Evolutionary conservation across 768 basidiomycete genomes (phyloP).

Genomic region (Rhodotorula kratochvilovae): DNA sequence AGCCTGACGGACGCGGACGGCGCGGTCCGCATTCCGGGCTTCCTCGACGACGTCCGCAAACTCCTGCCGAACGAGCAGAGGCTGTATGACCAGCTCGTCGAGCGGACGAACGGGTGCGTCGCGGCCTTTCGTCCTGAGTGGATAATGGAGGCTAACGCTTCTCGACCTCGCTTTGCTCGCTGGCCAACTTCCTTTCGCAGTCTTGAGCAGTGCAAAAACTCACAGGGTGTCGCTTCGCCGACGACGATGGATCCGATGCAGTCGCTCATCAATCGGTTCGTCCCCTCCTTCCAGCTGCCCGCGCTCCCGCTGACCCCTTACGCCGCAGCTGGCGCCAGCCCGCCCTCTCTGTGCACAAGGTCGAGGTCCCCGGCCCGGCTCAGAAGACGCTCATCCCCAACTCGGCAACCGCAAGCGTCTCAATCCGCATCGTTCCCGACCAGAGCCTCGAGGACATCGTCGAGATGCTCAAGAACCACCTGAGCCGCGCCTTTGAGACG

Average conservation of each 20-base stretch:
- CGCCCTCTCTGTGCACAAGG: conserved; percentile 78
- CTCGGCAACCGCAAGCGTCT: conserved; percentile 74
- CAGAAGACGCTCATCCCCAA: conserved; percentile 75
- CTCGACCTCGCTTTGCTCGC: too few species aligned
- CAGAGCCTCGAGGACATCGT: conserved; percentile 72
- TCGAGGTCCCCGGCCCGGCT: conserved; percentile 72
- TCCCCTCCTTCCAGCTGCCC: too few species aligned
- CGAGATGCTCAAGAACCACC: conserved; percentile 57
- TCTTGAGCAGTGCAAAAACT: not conserved
- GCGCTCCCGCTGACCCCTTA: not conserved
- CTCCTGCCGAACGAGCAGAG: conserved; percentile 64
- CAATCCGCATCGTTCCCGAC: conserved; percentile 89
- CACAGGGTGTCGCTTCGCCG: conserved; percentile 8
- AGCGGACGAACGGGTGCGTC: conserved; percentile 38
- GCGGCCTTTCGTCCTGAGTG: not conserved
- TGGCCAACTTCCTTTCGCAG: not conserved
- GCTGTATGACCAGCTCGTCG: conserved; percentile 65
- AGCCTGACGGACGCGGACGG: conserved; percentile 58
- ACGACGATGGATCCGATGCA: conserved; percentile 24
- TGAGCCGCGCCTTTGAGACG: conserved; percentile 58
- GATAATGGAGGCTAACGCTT: not conserved
- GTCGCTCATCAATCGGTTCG: conserved; percentile 31
- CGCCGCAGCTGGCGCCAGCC: conserved; percentile 73
- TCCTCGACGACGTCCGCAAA: conserved; percentile 62
- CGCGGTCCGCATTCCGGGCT: conserved; percentile 50